Evolutionary conservation across 2,329 filamentous ascomycete species (phyloP), one percentile per base, ranked within the genome.

Genomic region (Aotearoamyces nothofagi): DNA sequence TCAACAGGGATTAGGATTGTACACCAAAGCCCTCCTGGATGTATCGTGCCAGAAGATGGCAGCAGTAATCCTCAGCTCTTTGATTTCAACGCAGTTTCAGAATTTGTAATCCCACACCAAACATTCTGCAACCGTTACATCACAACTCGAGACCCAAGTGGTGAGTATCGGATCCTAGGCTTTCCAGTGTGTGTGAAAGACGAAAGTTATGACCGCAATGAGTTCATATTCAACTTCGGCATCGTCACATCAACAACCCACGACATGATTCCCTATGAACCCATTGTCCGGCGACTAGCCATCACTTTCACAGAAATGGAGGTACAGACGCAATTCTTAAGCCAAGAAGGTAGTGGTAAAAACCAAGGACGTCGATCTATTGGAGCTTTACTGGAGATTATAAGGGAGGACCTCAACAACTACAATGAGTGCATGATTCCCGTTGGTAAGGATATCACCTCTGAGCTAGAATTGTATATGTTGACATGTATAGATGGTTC

Each of bases 341-440:
- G 76, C 46, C 60, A 62, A 32, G 47, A 45, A 33, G 43, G 37
- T 24, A 33, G 31, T 15, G 35, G 27, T 8, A 43, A 31, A 22
- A 32, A 29, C 15, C 52, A 63, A 63, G 49, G 64, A 65, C 28
- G 77, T 58, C 57, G 81, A 52, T 60, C 69, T 3, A 92, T 93
- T 46, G 80, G 87, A 58, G 82, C 79, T 40, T 56, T 98, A 40
- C 64, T 96, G 41, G 84, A 78, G 54, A 78, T 78, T 36, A 65
- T 79, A 33, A 75, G 75, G 47, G 73, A 94, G 55, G 86, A 98
- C 50, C 50, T 98, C 41, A 94, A 96, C 49, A 92, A 92, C 44
- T 98, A 94, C 47, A 86, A 82, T 47, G 90, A 98, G 58, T 93
- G 86, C 63, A 93, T 93, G 86, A 93, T 94, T 45, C 86, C 86